Conservation (phyloP, 768 basidiomycete species). For the Naganishia kalamii region DNA sequence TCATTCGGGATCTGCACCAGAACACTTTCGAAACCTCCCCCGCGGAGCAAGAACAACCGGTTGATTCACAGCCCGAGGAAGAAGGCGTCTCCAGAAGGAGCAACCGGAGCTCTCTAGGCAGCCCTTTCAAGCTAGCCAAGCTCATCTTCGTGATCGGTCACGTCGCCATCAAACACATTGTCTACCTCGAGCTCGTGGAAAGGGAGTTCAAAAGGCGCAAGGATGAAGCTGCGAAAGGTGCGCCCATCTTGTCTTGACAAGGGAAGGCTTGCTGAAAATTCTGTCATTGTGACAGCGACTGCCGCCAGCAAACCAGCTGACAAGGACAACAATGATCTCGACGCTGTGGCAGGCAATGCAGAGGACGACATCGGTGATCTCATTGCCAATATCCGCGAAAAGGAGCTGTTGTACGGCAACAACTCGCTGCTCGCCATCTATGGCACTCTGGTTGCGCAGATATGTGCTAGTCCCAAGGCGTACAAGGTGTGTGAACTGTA, state of each 20-base stretch:
- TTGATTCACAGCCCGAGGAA: background rate
- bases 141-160: conserved; percentile 94
- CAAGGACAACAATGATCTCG: conserved; percentile 74
- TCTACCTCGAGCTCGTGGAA: conserved; percentile 90
- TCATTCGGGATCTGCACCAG: conserved; percentile 74
- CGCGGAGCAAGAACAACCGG: conserved; percentile 17
- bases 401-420: conserved; percentile 75
- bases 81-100: background rate
- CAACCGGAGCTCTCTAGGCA: background rate
- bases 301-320: conserved; percentile 48
- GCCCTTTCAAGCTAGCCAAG: conserved; percentile 58
- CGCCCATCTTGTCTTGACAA: conserved; percentile 28
- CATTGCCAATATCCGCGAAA: conserved; percentile 74
- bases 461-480: conserved; percentile 76
- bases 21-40: conserved; percentile 57
- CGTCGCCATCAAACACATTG: conserved; percentile 94
- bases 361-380: conserved; percentile 97
- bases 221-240: conserved; percentile 75
- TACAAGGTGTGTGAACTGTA: conserved; percentile 62
- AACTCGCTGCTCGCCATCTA: conserved; percentile 74
- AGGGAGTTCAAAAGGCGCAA: conserved; percentile 94
- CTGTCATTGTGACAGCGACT: conserved; percentile 55
- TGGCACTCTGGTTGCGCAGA: conserved; percentile 82
- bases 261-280: background rate
- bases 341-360: conserved; percentile 93